A percentile compares a stretch with the other conserved stretches of the same genome.
Evolutionary conservation across 1,139 yeast species (phyloP).

Genomic region (Debaryomyces fabryi): DNA sequence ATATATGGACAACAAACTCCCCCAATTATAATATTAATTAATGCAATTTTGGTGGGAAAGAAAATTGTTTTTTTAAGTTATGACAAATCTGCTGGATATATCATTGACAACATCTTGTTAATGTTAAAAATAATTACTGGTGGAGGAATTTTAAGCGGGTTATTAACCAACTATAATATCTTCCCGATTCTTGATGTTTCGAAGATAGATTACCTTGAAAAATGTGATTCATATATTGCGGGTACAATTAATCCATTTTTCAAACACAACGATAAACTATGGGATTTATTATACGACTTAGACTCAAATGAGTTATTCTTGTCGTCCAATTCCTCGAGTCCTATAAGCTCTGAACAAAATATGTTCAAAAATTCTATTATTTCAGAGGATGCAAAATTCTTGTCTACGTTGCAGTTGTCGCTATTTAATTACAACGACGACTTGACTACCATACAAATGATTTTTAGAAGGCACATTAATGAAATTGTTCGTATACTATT

Average conservation of each 20-base stretch:
- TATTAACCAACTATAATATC: constrained; percentile 48
- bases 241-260: constrained; percentile 72
- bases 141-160: constrained; percentile 59
- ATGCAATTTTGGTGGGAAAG: constrained; percentile 61
- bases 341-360: constrained; percentile 14
- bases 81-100: constrained; percentile 56
- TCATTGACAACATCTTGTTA: constrained; percentile 57
- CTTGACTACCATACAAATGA: constrained; percentile 49
- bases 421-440: constrained; percentile 52
- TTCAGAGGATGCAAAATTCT: constrained; percentile 50
- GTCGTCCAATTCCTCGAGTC: constrained; percentile 25
- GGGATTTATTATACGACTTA: constrained; percentile 64
- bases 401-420: constrained; percentile 47
- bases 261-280: constrained; percentile 55
- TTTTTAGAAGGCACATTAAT: constrained; percentile 50
- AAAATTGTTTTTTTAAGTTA: constrained; percentile 57
- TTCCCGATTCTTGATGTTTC: constrained; percentile 68
- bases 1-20: constrained; percentile 63
- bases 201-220: constrained; percentile 56
- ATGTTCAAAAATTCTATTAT: constrained; percentile 38
- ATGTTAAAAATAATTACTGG: constrained; percentile 58
- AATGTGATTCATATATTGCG: constrained; percentile 59
- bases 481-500: constrained; percentile 46
- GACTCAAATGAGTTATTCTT: constrained; percentile 50
- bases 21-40: constrained; percentile 55